These are phyloP conservation scores for Ceratocystis smalleyi DNA, from an alignment of 2,329 filamentous ascomycete species.

Conservation along the genomic window DNA sequence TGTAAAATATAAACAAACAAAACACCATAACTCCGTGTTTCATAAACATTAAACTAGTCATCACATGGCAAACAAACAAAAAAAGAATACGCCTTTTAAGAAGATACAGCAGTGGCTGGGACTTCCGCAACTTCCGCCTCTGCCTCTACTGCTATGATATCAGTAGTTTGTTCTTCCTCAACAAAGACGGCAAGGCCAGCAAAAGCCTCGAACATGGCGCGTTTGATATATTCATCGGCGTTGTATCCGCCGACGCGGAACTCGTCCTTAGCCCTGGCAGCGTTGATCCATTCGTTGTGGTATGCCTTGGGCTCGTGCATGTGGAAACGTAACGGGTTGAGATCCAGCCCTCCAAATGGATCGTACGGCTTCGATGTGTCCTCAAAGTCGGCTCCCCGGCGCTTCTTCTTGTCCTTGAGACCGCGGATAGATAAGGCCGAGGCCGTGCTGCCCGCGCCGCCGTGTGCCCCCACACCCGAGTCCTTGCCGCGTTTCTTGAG, in stretches of 20 bases:
- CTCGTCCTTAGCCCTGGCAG: conserved; percentile 46
- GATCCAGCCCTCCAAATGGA: conserved; percentile 63
- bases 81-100: not conserved
- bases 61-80: not conserved
- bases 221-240: conserved; percentile 62
- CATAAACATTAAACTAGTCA: conserved; percentile 4
- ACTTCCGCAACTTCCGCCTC: not conserved
- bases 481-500: conserved; percentile 57
- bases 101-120: not conserved
- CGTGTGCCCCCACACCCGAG: not conserved
- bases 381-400: conserved; percentile 24
- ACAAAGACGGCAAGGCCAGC: conserved; percentile 77
- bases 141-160: conserved; percentile 19
- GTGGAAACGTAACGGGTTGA: conserved; percentile 54
- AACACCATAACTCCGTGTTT: conserved; percentile 5
- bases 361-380: conserved; percentile 62
- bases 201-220: conserved; percentile 78
- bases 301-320: conserved; percentile 44
- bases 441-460: conserved; percentile 14
- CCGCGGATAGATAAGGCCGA: conserved; percentile 56
- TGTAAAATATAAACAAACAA: conserved; percentile 1
- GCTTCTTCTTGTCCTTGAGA: conserved; percentile 35
- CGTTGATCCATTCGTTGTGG: conserved; percentile 57
- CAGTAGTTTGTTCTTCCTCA: conserved; percentile 50
- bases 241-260: conserved; percentile 71